Percentiles rank a stretch among this genome's conserved stretches.
Conservation (phyloP, 805 yeast species). For the Saturnispora halmiae region DNA sequence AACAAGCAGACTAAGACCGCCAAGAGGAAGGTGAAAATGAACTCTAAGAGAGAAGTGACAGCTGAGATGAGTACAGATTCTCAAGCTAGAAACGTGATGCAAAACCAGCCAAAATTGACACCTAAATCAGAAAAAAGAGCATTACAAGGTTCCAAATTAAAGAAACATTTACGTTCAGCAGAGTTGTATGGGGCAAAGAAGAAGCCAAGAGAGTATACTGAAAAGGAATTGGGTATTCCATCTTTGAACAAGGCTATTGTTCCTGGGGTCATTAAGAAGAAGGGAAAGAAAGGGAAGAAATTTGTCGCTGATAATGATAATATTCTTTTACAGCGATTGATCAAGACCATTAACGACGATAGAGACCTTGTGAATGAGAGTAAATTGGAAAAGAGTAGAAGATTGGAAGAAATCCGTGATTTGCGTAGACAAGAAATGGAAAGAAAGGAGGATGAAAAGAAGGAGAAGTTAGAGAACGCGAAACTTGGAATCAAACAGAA, state of each 20-base stretch:
- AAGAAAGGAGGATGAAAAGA: conserved; percentile 64
- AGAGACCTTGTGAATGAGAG: conserved; percentile 74
- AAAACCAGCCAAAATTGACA: conserved; percentile 48
- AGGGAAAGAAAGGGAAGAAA: conserved; percentile 83
- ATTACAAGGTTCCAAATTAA: conserved; percentile 43
- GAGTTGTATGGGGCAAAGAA: conserved; percentile 62
- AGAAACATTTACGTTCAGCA: conserved; percentile 56
- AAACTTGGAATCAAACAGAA: conserved; percentile 68
- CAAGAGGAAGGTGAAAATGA: conserved; percentile 45
- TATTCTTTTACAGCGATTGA: conserved; percentile 53
- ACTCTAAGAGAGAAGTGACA: conserved; percentile 45
- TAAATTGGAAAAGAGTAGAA: conserved; percentile 80
- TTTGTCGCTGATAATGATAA: conserved; percentile 65
- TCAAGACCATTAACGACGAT: conserved; percentile 74
- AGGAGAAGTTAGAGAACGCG: conserved; percentile 61
- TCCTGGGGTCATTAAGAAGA: conserved; percentile 63
- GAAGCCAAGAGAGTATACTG: conserved; percentile 51
- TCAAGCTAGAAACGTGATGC: conserved; percentile 59
- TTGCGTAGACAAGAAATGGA: conserved; percentile 82
- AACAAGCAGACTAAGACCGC: conserved; percentile 46
- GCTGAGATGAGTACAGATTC: conserved; percentile 61
- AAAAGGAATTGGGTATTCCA: conserved; percentile 74
- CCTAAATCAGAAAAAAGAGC: conserved; percentile 47
- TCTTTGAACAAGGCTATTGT: conserved; percentile 69
- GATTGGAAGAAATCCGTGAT: conserved; percentile 85